These are phyloP conservation scores for Tricholoma furcatifolium DNA, from an alignment of 768 basidiomycete genomes.

Conservation along the genomic window DNA sequence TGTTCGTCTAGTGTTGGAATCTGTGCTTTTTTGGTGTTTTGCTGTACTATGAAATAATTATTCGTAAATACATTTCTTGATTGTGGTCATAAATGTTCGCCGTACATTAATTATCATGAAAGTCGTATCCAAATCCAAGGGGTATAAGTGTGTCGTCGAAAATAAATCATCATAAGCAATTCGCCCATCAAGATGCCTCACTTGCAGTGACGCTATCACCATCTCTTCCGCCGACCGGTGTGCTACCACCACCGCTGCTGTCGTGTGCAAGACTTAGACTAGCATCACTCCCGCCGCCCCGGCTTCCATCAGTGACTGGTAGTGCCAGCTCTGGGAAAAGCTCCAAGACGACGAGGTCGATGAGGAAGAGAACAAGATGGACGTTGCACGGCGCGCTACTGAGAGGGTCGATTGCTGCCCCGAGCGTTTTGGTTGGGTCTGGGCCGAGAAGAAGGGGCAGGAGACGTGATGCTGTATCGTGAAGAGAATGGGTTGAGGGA, in stretches of 20 bases:
- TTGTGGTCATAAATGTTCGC: too few relatives aligned
- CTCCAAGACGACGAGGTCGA: constrained; percentile 69
- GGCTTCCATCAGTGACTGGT: constrained; percentile 6
- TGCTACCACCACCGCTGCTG: background rate
- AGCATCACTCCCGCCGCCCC: background rate
- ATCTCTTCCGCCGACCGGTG: background rate
- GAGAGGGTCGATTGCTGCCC: constrained; percentile 59
- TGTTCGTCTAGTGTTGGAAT: too few relatives aligned
- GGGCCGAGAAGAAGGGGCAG: constrained; percentile 56
- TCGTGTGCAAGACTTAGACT: background rate
- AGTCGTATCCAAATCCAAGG: too few relatives aligned
- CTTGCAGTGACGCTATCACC: background rate
- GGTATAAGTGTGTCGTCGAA: too few relatives aligned
- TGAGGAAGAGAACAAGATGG: constrained; percentile 69
- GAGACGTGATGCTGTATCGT: constrained; percentile 33
- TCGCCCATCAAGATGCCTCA: background rate
- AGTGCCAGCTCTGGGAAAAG: constrained; percentile 75
- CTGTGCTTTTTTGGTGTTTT: too few relatives aligned
- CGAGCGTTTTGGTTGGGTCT: constrained; percentile 45
- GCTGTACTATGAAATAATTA: too few relatives aligned
- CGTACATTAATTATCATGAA: too few relatives aligned
- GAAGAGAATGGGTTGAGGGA: constrained; percentile 1
- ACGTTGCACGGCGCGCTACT: constrained; percentile 68
- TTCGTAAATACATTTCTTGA: too few relatives aligned
- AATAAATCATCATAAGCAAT: too few relatives aligned